These are phyloP conservation scores for Xylariales sp. DNA, from an alignment of 2,329 filamentous ascomycete species.

Conservation along the genomic window DNA sequence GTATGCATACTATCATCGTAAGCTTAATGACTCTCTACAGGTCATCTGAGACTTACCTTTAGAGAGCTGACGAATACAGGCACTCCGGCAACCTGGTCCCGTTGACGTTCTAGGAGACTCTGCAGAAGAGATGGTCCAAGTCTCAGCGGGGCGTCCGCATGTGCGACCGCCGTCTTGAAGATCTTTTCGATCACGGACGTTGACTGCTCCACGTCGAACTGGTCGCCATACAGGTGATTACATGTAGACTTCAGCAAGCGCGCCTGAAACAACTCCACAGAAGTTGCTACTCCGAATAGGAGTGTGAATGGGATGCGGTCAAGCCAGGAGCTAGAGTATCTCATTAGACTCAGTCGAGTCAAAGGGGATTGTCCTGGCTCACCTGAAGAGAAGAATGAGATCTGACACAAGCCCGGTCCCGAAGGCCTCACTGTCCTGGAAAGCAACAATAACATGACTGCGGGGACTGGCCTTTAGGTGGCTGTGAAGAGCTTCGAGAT, in stretches of 20 bases:
- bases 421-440: slow-evolving; percentile 81
- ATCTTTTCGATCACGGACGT: slow-evolving; percentile 67
- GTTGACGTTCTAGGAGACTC: slow-evolving; percentile 65
- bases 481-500: slow-evolving; percentile 65
- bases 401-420: slow-evolving; percentile 69
- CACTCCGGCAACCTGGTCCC: slow-evolving; percentile 71
- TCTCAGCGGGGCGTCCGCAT: slow-evolving; percentile 50
- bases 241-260: slow-evolving; percentile 66
- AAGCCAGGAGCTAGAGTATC: slow-evolving; percentile 52
- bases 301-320: slow-evolving; percentile 73
- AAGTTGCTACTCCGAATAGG: slow-evolving; percentile 76
- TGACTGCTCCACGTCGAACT: slow-evolving; percentile 74
- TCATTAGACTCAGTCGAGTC: slow-evolving; percentile 26
- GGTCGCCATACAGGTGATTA: slow-evolving; percentile 61
- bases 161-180: slow-evolving; percentile 61
- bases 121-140: slow-evolving; percentile 61
- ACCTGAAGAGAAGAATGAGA: slow-evolving; percentile 64
- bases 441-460: slow-evolving; percentile 62
- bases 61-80: slow-evolving; percentile 66
- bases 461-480: slow-evolving; percentile 50
- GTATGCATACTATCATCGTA: slow-evolving; percentile 60
- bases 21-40: neutral
- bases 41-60: slow-evolving; percentile 44
- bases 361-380: slow-evolving; percentile 22
- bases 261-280: slow-evolving; percentile 73